A percentile compares a stretch with the other conserved stretches of the same genome.
phyloP scores from a whole-genome alignment of 1,284 basidiomycete genomes.

The Tilletia indica region DNA sequence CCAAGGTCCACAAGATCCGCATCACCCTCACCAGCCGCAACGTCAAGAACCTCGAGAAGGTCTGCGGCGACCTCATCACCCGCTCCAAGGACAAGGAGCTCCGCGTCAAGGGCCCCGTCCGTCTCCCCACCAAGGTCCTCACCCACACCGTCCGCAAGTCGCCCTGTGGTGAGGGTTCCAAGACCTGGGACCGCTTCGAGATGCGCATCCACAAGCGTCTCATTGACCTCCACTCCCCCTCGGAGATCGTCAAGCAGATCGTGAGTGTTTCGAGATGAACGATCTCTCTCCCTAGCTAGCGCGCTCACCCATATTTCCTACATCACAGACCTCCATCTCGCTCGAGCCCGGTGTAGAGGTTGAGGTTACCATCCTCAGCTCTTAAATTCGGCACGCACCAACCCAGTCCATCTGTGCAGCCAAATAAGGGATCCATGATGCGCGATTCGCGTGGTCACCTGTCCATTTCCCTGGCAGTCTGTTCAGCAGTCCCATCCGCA shows the following conservation, averaged over 20 bases:
- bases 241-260: slow-evolving; percentile 99
- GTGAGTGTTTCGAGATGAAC: too few species aligned
- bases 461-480: background rate
- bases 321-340: slow-evolving; percentile 83
- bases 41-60: slow-evolving; percentile 98
- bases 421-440: background rate
- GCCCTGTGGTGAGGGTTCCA: slow-evolving; percentile 87
- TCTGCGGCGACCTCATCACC: slow-evolving; percentile 94
- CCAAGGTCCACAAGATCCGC: slow-evolving; percentile 98
- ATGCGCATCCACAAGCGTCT: slow-evolving; percentile 99
- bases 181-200: slow-evolving; percentile 99
- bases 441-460: background rate
- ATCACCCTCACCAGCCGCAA: slow-evolving; percentile 98
- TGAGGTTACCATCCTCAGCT: slow-evolving; percentile 89
- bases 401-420: too few species aligned
- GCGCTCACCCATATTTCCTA: background rate
- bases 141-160: slow-evolving; percentile 88
- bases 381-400: slow-evolving; percentile 17
- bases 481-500: background rate
- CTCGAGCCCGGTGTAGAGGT: slow-evolving; percentile 99
- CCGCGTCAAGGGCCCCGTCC: slow-evolving; percentile 97
- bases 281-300: too few species aligned
- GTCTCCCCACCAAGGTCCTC: slow-evolving; percentile 97
- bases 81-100: slow-evolving; percentile 99
- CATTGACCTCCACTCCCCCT: slow-evolving; percentile 97